phyloP scores from a whole-genome alignment of 179 eudicot species.

The Silene coronaria region DNA sequence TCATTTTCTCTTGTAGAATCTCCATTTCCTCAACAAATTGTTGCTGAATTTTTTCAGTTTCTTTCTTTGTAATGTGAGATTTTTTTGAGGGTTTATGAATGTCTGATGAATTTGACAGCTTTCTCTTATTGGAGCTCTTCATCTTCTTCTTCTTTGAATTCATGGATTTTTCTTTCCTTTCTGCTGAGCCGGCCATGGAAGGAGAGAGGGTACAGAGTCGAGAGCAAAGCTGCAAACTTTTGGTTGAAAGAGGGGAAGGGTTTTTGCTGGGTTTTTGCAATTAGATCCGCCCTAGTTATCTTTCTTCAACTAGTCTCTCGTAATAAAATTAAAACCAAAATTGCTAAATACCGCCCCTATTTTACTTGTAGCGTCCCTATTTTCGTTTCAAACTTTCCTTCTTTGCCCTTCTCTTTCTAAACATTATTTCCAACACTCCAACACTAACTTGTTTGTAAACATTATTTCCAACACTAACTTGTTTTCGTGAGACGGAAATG shows the following conservation, averaged over 20 bases:
- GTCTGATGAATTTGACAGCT: conserved; percentile 19
- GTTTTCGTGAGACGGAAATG: no score
- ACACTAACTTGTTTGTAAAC: no score
- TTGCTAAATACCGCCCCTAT: no score
- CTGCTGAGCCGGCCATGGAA: conserved; percentile 37
- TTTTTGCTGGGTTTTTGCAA: conserved; percentile 28
- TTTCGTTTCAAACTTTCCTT: no score
- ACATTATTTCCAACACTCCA: no score
- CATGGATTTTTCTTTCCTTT: conserved; percentile 8
- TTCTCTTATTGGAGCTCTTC: conserved; percentile 34
- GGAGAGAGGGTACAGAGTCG: neutral
- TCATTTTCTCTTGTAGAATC: conserved; percentile 4
- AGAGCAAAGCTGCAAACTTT: neutral
- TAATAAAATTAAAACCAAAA: no score
- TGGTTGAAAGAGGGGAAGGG: conserved; percentile 4
- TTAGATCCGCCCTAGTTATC: no score
- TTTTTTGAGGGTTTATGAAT: conserved; percentile 27
- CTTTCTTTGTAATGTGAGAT: conserved; percentile 20
- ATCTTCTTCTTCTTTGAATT: conserved; percentile 20
- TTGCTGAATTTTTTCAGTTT: conserved; percentile 9
- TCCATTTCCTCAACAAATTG: conserved; percentile 16
- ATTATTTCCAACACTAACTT: no score
- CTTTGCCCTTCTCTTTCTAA: no score
- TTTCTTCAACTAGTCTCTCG: no score
- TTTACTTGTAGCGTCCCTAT: no score